Evolutionary conservation across 495 filamentous ascomycete species (phyloP).

Genomic region (Hypoxylon crocopeplum): DNA sequence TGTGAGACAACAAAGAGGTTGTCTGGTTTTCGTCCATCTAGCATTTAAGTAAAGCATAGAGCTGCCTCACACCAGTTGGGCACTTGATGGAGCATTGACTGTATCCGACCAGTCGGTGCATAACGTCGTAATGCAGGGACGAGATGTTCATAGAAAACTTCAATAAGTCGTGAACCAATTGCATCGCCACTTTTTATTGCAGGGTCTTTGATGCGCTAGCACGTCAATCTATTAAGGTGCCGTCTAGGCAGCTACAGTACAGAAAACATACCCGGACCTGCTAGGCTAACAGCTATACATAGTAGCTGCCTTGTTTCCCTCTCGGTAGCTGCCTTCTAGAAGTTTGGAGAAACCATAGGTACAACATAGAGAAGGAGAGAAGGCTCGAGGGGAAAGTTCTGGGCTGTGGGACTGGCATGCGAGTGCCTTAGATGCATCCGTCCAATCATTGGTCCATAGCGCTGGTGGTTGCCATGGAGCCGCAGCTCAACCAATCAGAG

Average conservation of each 20-base stretch:
- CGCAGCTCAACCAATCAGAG: constrained; percentile 31
- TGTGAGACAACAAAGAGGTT: too few species aligned
- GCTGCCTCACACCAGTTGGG: too few species aligned
- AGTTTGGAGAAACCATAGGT: constrained; percentile 32
- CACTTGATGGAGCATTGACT: too few species aligned
- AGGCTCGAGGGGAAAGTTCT: constrained; percentile 31
- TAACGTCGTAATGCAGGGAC: neutral
- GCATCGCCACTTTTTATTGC: too few species aligned
- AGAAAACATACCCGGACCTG: neutral
- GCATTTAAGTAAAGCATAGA: too few species aligned
- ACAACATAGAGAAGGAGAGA: constrained; percentile 12
- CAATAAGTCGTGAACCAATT: constrained; percentile 7
- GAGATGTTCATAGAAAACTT: neutral
- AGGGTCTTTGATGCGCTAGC: too few species aligned
- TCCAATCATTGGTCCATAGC: constrained; percentile 29
- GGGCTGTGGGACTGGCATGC: constrained; percentile 9
- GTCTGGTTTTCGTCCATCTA: too few species aligned
- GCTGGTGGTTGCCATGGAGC: constrained; percentile 39
- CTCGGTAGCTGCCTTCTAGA: constrained; percentile 17
- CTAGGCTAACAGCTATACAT: too few species aligned
- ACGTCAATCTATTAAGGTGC: neutral
- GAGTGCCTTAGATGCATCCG: constrained; percentile 25
- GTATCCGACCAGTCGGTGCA: neutral
- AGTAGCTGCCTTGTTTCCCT: neutral
- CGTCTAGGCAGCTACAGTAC: neutral